These are phyloP conservation scores for Coemansia sp. DNA, from an alignment of 192 early-diverging fungal species.

Conservation along the genomic window DNA sequence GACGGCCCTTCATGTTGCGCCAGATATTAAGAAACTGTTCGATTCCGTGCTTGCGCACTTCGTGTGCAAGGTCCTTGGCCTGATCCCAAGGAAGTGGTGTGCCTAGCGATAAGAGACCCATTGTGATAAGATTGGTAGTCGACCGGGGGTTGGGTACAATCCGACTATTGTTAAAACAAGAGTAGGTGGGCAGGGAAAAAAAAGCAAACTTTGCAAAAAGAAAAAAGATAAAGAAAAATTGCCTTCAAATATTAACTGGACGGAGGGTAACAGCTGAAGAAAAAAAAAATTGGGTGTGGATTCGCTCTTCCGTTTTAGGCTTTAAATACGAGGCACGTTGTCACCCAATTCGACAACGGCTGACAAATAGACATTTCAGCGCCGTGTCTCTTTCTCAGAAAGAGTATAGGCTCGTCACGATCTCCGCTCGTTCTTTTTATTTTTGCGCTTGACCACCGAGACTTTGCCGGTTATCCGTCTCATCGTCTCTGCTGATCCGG, in stretches of 20 bases:
- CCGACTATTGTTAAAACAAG: background rate
- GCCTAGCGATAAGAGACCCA: conserved; percentile 93
- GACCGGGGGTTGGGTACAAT: background rate
- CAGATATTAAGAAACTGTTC: conserved; percentile 90
- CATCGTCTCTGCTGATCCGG: no score
- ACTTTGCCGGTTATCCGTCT: background rate
- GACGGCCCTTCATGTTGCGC: conserved; percentile 73
- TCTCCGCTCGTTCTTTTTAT: background rate
- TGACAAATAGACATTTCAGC: background rate
- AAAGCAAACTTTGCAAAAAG: background rate
- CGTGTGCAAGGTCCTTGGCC: conserved; percentile 76
- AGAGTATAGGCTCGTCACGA: background rate
- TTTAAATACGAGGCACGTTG: conserved; percentile 1
- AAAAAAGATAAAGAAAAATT: conserved; percentile 6
- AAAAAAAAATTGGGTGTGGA: background rate
- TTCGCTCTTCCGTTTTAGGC: background rate
- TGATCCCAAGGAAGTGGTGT: conserved; percentile 97
- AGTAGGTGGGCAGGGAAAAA: background rate
- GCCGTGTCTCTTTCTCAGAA: background rate
- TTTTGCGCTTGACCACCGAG: background rate
- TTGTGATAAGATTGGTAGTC: conserved; percentile 27
- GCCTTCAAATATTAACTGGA: background rate
- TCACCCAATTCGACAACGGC: background rate
- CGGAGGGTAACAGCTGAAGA: background rate
- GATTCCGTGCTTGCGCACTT: conserved; percentile 91